Conservation (phyloP, 2,329 filamentous ascomycete genomes). For the Zasmidium angulare region DNA sequence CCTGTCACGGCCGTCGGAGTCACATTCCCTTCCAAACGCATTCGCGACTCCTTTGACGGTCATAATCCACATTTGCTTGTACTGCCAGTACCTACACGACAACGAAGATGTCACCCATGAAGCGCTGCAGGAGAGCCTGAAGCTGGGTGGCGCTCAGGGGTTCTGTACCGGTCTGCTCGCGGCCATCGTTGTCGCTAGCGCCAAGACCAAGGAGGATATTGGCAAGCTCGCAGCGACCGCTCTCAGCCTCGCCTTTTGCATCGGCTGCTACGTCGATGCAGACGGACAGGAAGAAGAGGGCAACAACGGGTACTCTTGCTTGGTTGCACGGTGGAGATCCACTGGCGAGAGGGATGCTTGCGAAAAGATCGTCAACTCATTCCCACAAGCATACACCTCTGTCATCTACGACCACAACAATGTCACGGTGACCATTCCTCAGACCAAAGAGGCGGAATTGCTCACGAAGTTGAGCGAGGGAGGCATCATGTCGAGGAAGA, state of each 20-base stretch:
- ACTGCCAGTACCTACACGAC: not conserved
- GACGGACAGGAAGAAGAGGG: conserved; percentile 1
- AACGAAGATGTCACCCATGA: not conserved
- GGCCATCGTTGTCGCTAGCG: conserved; percentile 34
- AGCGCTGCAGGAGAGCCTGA: not conserved
- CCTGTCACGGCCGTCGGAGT: too few species aligned
- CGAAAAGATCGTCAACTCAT: not conserved
- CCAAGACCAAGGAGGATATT: conserved; percentile 65
- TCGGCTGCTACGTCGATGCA: conserved; percentile 68
- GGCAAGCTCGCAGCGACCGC: conserved; percentile 53
- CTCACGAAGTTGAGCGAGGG: not conserved
- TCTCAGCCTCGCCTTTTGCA: conserved; percentile 69
- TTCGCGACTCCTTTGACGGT: not conserved
- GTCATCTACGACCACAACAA: not conserved
- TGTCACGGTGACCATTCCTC: not conserved
- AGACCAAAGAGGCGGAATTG: not conserved
- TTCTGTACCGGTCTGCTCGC: conserved; percentile 13
- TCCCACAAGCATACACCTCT: not conserved
- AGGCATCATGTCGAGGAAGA: not conserved
- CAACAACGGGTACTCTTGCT: not conserved
- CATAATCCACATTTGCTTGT: not conserved
- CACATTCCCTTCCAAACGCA: too few species aligned
- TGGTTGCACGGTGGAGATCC: conserved; percentile 6
- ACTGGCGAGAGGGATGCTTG: not conserved
- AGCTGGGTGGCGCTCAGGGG: conserved; percentile 10